Percentiles rank a stretch among this genome's conserved stretches.
Conservation (phyloP, 164 flowering plant genomes). For the Echeveria elegans region DNA sequence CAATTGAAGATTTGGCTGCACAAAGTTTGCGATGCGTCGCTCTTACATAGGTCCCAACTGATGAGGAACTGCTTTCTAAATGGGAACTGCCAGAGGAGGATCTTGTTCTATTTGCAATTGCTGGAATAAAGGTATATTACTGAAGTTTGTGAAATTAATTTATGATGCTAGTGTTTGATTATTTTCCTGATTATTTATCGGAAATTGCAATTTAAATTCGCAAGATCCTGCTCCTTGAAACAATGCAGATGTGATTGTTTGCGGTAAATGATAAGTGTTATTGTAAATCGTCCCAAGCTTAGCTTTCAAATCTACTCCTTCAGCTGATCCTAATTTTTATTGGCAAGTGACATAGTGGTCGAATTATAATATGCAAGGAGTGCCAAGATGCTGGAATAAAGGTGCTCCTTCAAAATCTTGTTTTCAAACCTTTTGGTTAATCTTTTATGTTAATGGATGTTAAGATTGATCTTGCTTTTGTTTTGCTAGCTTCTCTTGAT, state of each 20-base stretch:
- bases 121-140: slow-evolving; percentile 76
- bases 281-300: background rate
- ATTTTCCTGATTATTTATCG: background rate
- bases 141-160: background rate
- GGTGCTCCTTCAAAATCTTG: slow-evolving; percentile 26
- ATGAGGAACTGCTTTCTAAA: slow-evolving; percentile 43
- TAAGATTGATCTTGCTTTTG: background rate
- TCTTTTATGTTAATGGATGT: background rate
- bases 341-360: background rate
- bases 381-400: slow-evolving; percentile 94
- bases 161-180: background rate
- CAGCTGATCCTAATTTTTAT: background rate
- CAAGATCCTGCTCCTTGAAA: background rate
- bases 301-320: background rate
- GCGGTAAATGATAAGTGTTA: background rate
- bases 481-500: background rate
- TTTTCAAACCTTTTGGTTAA: background rate
- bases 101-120: slow-evolving; percentile 71
- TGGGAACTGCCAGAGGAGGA: slow-evolving; percentile 84
- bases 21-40: slow-evolving; percentile 86
- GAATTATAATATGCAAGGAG: slow-evolving; percentile 18
- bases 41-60: slow-evolving; percentile 64
- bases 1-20: slow-evolving; percentile 82
- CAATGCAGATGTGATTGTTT: too few species aligned
- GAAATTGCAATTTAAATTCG: background rate